Base-by-base conservation (phyloP, 2,329 filamentous ascomycete genomes). In the Fusarium zealandicum region DNA sequence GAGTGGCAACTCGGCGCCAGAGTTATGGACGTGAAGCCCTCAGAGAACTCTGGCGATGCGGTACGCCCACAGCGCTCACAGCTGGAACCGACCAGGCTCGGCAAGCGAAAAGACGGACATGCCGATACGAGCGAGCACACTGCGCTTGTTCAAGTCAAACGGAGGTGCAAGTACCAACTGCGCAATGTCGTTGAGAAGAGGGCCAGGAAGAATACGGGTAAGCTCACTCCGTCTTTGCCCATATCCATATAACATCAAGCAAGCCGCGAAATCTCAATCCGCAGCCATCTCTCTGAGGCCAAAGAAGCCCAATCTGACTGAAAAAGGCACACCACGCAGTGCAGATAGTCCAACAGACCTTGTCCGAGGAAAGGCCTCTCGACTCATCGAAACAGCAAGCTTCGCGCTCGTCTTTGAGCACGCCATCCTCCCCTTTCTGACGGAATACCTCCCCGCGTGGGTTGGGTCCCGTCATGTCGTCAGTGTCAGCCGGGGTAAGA, bases 341-440 rank as follows among this genome's bases (percentile, higher is more conserved):
- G 69, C 58, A 31, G 72, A 73, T 14, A 75, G 70, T 40, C 71
- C 74, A 10, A 70, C 68, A 6, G 65, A 72, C 44, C 16, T 66
- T 16, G 36, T 68, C 10, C 53, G 66, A 51, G 64, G 56, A 32
- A 69, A 64, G 25, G 67, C 64, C 9, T 68, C 68, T 3, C 68
- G 61, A 12, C 59, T 69, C 11, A 38, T 72, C 33, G 76, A 77
- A 27, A 64, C 65, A 1, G 68, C 72, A 1, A 73, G 64, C 48
- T 79, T 79, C 46, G 71, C 76, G 0, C 47, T 78, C 1, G 56
- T 77, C 5, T 79, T 76, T 68, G 77, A 79, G 42, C 76, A 79
- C 35, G 69, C 71, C 9, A 67, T 79, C 2, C 72, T 79, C 1
- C 77, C 77, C 3, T 79, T 79, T 49, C 68, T 79, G 1, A 60